Conservation (phyloP, 1,284 basidiomycete species). For the Puccinia novopanici region DNA sequence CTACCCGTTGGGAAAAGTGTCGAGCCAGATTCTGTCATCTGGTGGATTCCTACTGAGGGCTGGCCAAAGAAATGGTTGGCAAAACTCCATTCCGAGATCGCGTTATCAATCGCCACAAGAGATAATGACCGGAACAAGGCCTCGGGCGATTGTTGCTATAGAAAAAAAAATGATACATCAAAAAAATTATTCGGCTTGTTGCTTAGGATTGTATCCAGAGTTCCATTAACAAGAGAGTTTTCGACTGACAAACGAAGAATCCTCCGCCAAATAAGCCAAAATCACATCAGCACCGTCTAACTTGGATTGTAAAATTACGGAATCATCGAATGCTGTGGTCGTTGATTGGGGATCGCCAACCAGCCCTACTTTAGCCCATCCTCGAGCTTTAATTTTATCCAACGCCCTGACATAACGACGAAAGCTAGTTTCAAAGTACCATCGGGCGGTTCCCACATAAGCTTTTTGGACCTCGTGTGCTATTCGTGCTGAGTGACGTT, state of each 20-base stretch:
- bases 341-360: conserved; percentile 57
- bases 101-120: conserved; percentile 88
- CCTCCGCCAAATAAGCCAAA: conserved; percentile 80
- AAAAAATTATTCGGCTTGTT: conserved; percentile 8
- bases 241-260: conserved; percentile 73
- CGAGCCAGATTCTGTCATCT: conserved; percentile 30
- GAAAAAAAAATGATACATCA: background rate
- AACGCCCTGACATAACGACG: conserved; percentile 82
- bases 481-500: conserved; percentile 75
- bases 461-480: conserved; percentile 86
- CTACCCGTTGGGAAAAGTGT: conserved; percentile 3
- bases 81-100: conserved; percentile 84
- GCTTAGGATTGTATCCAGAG: too few relatives aligned
- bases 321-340: conserved; percentile 1
- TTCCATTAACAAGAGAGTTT: background rate
- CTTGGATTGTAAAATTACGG: conserved; percentile 41
- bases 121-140: conserved; percentile 78
- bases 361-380: conserved; percentile 56
- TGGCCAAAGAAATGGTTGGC: conserved; percentile 74
- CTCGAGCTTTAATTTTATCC: conserved; percentile 70
- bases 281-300: conserved; percentile 76
- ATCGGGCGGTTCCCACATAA: conserved; percentile 78
- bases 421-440: conserved; percentile 96
- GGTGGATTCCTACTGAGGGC: conserved; percentile 51
- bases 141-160: conserved; percentile 78